Conservation (phyloP, 306 rosid genomes). For the Oemleria cerasiformis region DNA sequence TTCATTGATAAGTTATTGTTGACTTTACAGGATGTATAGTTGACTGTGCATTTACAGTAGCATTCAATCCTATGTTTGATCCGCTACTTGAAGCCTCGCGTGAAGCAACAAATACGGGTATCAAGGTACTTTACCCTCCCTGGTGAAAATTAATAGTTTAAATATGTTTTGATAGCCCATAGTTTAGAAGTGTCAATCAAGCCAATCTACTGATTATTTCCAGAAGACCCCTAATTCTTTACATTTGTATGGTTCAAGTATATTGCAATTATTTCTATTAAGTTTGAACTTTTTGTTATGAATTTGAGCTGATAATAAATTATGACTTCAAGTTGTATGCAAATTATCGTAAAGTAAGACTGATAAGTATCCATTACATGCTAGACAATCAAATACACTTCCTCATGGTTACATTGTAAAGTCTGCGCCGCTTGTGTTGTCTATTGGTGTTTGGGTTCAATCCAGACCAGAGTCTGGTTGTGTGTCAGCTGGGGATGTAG, state of each 20-base stretch:
- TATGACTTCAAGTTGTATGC: background rate
- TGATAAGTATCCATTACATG: background rate
- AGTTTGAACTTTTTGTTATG: background rate
- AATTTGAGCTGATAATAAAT: background rate
- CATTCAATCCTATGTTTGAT: constrained; percentile 87
- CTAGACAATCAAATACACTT: background rate
- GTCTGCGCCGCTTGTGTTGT: no score
- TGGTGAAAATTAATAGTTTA: background rate
- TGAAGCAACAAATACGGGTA: constrained; percentile 91
- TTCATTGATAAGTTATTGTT: constrained; percentile 25
- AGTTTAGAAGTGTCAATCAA: background rate
- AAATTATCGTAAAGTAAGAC: background rate
- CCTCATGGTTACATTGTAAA: background rate
- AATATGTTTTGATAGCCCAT: background rate
- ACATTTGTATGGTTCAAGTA: background rate
- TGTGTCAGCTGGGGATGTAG: no score
- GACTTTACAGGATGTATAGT: constrained; percentile 67
- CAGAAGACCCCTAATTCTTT: background rate
- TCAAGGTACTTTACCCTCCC: constrained; percentile 58
- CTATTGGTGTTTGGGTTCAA: no score
- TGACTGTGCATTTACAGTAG: constrained; percentile 96
- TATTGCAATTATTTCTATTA: background rate
- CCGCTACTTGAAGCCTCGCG: constrained; percentile 97
- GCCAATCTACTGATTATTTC: background rate
- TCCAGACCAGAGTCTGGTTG: no score